A percentile compares a stretch with the other conserved stretches of the same genome.
These are phyloP conservation scores for Phytophthora aleatoria DNA, from an alignment of 352 stramenopile genomes.

Conservation along the genomic window DNA sequence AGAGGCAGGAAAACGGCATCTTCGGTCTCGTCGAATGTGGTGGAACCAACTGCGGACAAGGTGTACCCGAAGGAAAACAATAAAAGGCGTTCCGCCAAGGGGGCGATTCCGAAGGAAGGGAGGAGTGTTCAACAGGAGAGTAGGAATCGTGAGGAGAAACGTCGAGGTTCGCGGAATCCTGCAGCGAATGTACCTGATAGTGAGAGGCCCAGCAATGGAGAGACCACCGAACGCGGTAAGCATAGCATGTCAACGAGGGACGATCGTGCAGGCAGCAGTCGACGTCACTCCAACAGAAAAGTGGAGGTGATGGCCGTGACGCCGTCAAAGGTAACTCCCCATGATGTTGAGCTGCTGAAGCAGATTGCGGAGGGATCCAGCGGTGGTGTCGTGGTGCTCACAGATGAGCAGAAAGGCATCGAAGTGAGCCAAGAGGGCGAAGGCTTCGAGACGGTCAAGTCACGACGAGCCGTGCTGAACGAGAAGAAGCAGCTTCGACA, in stretches of 20 bases:
- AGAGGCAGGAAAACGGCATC: not conserved
- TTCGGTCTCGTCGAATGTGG: slow-evolving; percentile 6
- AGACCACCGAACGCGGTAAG: slow-evolving; percentile 3
- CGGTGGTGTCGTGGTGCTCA: slow-evolving; percentile 9
- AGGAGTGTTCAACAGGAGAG: not conserved
- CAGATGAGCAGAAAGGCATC: slow-evolving; percentile 10
- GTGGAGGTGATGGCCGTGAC: not conserved
- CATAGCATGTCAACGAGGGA: slow-evolving; percentile 1
- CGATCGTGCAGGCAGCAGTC: slow-evolving; percentile 9
- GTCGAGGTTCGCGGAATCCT: not conserved
- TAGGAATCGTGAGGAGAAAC: slow-evolving; percentile 2
- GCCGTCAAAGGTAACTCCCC: slow-evolving; percentile 10
- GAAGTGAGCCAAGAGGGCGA: slow-evolving; percentile 8
- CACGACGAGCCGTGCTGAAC: slow-evolving; percentile 23
- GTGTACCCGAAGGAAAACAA: slow-evolving; percentile 4
- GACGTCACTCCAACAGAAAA: slow-evolving; percentile 3
- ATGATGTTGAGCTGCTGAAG: slow-evolving; percentile 2
- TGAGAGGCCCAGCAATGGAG: slow-evolving; percentile 2
- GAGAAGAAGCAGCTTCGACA: slow-evolving; percentile 37
- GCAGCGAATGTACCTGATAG: not conserved
- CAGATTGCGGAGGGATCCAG: slow-evolving; percentile 14
- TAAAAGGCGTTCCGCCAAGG: not conserved
- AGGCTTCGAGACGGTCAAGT: slow-evolving; percentile 38
- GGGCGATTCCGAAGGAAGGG: not conserved
- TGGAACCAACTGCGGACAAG: not conserved